A percentile compares a stretch with the other conserved stretches of the same genome.
Evolutionary conservation across 225 moss, liverwort and hornwort species (phyloP).

Genomic region (Anthoceros angustus): DNA sequence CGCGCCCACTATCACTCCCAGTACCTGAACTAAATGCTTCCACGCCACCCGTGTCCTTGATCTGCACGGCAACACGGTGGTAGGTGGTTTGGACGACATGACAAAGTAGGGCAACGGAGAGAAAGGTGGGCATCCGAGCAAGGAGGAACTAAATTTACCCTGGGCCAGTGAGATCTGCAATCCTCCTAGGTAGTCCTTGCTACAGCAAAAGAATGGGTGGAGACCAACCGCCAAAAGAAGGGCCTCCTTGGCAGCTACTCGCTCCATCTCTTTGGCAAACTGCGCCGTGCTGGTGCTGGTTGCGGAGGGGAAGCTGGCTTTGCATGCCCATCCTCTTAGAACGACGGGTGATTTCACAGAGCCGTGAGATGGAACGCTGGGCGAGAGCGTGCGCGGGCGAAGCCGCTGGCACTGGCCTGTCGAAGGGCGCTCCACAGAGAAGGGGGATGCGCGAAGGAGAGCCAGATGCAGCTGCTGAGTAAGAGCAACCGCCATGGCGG

Average conservation of each 20-base stretch:
- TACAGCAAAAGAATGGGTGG: background rate
- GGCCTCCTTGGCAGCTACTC: conserved; percentile 84
- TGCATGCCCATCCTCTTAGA: background rate
- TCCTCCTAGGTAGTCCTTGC: no score
- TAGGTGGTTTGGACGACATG: background rate
- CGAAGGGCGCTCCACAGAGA: no score
- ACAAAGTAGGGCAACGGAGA: background rate
- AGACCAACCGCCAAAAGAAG: conserved; percentile 57
- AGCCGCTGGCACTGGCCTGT: no score
- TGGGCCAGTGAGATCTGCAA: no score
- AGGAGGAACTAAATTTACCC: no score
- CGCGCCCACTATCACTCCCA: conserved; percentile 17
- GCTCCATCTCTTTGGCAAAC: conserved; percentile 77
- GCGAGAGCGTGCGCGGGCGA: no score
- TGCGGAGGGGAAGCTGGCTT: background rate
- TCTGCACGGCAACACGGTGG: conserved; percentile 19
- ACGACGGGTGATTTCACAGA: no score
- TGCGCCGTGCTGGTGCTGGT: conserved; percentile 19
- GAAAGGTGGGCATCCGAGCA: background rate
- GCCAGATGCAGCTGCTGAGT: no score
- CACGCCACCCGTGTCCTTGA: conserved; percentile 73
- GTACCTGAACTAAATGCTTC: conserved; percentile 29
- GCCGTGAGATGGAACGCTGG: no score
- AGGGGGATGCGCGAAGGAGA: no score
- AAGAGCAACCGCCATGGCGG: no score